Percentiles rank a stretch among this genome's conserved stretches.
Conservation (phyloP, 257 asterid genomes). For the Solanum neorickii region DNA sequence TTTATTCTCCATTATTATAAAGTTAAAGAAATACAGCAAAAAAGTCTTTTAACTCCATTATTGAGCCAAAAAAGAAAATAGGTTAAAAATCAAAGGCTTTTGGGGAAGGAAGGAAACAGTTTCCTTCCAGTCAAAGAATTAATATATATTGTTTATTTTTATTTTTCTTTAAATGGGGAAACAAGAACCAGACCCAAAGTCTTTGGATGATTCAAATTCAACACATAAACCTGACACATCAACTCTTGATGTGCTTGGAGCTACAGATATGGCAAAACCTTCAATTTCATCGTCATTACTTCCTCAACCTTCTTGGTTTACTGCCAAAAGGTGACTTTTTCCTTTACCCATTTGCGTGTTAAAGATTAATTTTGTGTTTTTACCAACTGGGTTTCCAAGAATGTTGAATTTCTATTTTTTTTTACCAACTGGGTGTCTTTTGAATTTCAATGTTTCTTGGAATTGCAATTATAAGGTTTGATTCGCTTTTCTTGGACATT, state of each 20-base stretch:
- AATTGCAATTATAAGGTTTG: neutral
- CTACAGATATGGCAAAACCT: neutral
- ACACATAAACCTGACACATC: neutral
- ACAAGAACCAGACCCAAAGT: constrained; percentile 18
- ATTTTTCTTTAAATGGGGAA: constrained; percentile 1
- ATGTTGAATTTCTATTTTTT: neutral
- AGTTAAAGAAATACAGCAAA: neutral
- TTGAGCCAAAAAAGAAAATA: neutral
- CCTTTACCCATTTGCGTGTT: neutral
- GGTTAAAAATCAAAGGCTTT: neutral
- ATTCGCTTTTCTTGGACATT: neutral
- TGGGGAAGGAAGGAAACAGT: neutral
- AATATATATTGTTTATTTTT: neutral
- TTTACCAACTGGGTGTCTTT: neutral
- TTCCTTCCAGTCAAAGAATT: neutral
- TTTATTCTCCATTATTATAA: neutral
- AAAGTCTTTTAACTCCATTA: neutral
- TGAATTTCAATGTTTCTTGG: neutral
- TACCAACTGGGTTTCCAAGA: neutral
- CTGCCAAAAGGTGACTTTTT: constrained; percentile 20
- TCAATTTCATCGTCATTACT: constrained; percentile 9
- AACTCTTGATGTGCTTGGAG: neutral
- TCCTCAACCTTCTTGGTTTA: constrained; percentile 33
- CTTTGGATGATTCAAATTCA: constrained; percentile 2
- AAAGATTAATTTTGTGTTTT: neutral